Base-by-base conservation (phyloP, 2,329 filamentous ascomycete species). In the Penicillium expansum region DNA sequence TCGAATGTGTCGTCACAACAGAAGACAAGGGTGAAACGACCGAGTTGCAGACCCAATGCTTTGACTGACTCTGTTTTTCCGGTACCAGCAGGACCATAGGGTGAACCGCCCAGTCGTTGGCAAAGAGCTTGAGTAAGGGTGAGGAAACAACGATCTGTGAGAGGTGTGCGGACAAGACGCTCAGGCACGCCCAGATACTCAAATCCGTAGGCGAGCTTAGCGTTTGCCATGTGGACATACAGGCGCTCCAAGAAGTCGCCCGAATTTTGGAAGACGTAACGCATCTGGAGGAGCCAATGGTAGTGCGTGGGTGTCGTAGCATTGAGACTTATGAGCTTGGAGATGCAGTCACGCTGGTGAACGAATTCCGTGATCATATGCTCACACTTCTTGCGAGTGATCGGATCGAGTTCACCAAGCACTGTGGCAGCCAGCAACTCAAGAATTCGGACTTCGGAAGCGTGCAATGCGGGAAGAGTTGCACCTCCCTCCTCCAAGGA, bases 1-100 rank as follows among this genome's bases (percentile, higher is more conserved):
- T 99, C 94, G 69, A 99, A 99, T 0, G 94, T 99, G 76, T 99
- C 94, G 71, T 99, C 94, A 79, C 94, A 99, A 75, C 95, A 99
- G 80, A 99, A 99, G 29, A 99, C 95, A 27, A 99, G 85, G 1
- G 95, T 99, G 74, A 99, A 99, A 58, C 95, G 88, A 72, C 94
- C 95, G 53, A 99, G 86, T 74, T 99, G 92, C 4, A 99, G 84
- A 80, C 94, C 95, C 27, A 99, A 83, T 20, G 94, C 94, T 77
- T 99, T 99, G 73, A 99, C 94, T 2, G 94, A 99, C 73, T 99
- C 94, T 0, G 94, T 99, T 78, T 99, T 99, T 74, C 94, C 94
- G 43, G 94, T 99, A 80, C 94, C 94, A 57, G 94, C 94, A 64
- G 94, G 94, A 50, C 94, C 94, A 69, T 99, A 99, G 0, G 94